Evolutionary conservation across 2,329 filamentous ascomycete species (phyloP).

Genomic region (Arthrobotrys pseudoclavata): DNA sequence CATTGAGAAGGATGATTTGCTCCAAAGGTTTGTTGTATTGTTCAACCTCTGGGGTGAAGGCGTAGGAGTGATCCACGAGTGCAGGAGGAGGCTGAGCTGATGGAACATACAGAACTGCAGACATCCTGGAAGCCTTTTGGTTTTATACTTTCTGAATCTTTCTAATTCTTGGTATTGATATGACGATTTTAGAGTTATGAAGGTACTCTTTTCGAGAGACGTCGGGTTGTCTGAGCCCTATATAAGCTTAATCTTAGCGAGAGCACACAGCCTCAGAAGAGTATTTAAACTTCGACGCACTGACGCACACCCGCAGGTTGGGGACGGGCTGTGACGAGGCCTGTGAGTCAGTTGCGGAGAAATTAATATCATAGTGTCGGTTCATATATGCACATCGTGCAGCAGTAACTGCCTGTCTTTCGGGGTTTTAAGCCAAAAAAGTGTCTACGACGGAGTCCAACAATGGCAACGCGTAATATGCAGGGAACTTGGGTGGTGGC

Average conservation of each 20-base stretch:
- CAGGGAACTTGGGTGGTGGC: not conserved
- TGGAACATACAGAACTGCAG: constrained; percentile 2
- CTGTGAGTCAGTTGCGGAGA: constrained; percentile 24
- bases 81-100: constrained; percentile 36
- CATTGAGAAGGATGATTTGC: constrained; percentile 35
- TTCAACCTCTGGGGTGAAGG: constrained; percentile 19
- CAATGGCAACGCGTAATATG: constrained; percentile 20
- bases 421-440: not conserved
- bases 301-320: not conserved
- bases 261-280: constrained; percentile 14
- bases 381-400: constrained; percentile 23
- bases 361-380: constrained; percentile 16
- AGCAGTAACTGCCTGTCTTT: constrained; percentile 9
- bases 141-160: not conserved
- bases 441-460: constrained; percentile 16
- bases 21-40: constrained; percentile 41
- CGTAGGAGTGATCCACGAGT: constrained; percentile 34
- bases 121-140: not conserved
- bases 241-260: constrained; percentile 32
- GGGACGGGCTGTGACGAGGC: constrained; percentile 21
- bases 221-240: constrained; percentile 13
- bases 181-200: not conserved
- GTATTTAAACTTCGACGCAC: constrained; percentile 23
- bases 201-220: not conserved
- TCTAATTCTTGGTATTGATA: not conserved